These are phyloP conservation scores for Leccinum imitatum DNA, from an alignment of 768 basidiomycete genomes.

Conservation along the genomic window DNA sequence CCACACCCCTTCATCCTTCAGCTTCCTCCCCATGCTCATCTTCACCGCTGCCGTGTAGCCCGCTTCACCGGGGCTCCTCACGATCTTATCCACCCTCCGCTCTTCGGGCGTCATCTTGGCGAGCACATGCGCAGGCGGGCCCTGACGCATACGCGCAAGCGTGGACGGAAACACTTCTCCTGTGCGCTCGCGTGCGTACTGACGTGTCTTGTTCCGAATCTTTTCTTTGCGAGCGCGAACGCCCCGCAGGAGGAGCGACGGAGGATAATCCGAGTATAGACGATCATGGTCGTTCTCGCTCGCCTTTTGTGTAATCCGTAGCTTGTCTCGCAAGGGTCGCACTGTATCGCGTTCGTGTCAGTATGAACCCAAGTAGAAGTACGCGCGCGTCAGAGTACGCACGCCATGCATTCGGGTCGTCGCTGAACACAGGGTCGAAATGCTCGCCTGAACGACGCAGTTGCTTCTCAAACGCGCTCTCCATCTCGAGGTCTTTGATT, in stretches of 20 bases:
- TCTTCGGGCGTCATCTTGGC: slow-evolving; percentile 49
- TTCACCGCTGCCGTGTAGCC: slow-evolving; percentile 75
- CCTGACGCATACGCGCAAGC: slow-evolving; percentile 45
- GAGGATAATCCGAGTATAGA: slow-evolving; percentile 41
- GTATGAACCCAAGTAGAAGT: neutral
- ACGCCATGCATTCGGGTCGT: slow-evolving; percentile 22
- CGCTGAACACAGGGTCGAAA: slow-evolving; percentile 29
- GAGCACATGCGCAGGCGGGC: slow-evolving; percentile 65
- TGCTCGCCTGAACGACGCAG: slow-evolving; percentile 19
- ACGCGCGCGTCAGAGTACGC: slow-evolving; percentile 1
- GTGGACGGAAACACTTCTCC: slow-evolving; percentile 60
- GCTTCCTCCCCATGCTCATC: slow-evolving; percentile 49
- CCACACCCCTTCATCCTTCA: no score
- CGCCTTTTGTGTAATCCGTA: slow-evolving; percentile 32
- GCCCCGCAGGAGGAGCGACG: slow-evolving; percentile 47
- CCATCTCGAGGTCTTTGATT: slow-evolving; percentile 35
- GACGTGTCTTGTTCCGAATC: slow-evolving; percentile 63
- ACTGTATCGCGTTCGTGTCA: slow-evolving; percentile 28
- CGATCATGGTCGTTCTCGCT: slow-evolving; percentile 45
- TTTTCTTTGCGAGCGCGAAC: slow-evolving; percentile 59
- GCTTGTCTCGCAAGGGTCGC: slow-evolving; percentile 35
- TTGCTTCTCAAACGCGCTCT: slow-evolving; percentile 40
- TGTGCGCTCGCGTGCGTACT: slow-evolving; percentile 55
- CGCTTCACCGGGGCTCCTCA: slow-evolving; percentile 54
- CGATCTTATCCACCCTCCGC: slow-evolving; percentile 49